These are phyloP conservation scores for Fusarium odoratissimum DNA, from an alignment of 2,329 filamentous ascomycete genomes.

Conservation along the genomic window DNA sequence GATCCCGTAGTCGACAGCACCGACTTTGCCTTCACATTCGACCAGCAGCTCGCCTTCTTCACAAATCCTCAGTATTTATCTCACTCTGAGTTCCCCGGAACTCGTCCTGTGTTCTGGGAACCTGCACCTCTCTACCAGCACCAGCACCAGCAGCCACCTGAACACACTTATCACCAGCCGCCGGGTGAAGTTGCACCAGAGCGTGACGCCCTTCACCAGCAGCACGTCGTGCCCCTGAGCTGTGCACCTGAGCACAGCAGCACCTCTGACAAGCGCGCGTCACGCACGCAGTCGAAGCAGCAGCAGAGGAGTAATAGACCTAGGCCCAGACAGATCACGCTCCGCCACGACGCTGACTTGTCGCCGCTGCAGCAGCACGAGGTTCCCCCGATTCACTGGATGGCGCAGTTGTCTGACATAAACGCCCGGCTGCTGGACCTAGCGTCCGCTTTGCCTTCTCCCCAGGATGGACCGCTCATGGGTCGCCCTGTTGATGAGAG, in stretches of 20 bases:
- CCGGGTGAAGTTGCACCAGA: slow-evolving; percentile 32
- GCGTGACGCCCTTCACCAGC: slow-evolving; percentile 15
- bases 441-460: slow-evolving; percentile 48
- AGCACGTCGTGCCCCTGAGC: slow-evolving; percentile 31
- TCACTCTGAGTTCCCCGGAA: slow-evolving; percentile 38
- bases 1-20: slow-evolving; percentile 47
- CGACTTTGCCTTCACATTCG: slow-evolving; percentile 53
- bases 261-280: slow-evolving; percentile 41
- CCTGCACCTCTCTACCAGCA: slow-evolving; percentile 29
- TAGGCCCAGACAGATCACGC: slow-evolving; percentile 50
- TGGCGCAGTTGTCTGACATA: slow-evolving; percentile 54
- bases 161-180: slow-evolving; percentile 18
- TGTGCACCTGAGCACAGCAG: slow-evolving; percentile 43
- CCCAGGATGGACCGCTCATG: slow-evolving; percentile 34
- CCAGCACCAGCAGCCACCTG: background rate
- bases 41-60: slow-evolving; percentile 49
- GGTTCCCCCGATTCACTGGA: slow-evolving; percentile 48
- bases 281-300: slow-evolving; percentile 41
- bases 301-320: slow-evolving; percentile 23
- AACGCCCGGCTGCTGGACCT: slow-evolving; percentile 54
- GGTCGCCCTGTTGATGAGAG: slow-evolving; percentile 38
- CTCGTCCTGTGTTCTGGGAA: slow-evolving; percentile 38
- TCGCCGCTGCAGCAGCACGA: slow-evolving; percentile 36
- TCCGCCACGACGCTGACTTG: slow-evolving; percentile 40
- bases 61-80: slow-evolving; percentile 46